Evolutionary conservation across 1,284 basidiomycete genomes (phyloP), one percentile per base, ranked within the genome.

Genomic region (Ceratobasidium sp.): DNA sequence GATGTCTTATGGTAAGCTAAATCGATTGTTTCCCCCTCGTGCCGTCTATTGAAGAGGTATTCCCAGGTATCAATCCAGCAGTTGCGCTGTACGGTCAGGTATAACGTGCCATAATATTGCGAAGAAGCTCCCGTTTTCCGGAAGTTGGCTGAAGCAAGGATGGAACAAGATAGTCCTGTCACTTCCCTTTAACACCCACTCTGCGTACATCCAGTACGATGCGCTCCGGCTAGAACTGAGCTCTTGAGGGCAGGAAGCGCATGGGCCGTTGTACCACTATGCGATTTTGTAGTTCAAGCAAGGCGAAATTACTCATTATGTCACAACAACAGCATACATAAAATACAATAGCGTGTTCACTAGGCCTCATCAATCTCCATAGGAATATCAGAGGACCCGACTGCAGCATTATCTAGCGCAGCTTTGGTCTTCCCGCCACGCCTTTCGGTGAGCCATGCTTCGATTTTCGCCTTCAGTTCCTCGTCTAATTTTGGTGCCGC

Each of bases 401-500:
- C 54, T 9, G 54, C 43, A 31, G 54, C 66, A 22, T 59, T 58
- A 11, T 71, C 66, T n/a, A 71, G 41, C 2, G 66, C 66, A 11
- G 53, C 66, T 41, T 71, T 71, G 22, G 54, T 56, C 49, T 48
- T 71, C 16, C 66, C 66, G 7, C 54, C 66, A 8, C 66, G 66
- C 71, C 88, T 83, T 76, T 88, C 88, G 0, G 81, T 79, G 31
- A 90, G 79, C 81, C 90, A 92, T 0, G 84, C 85, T 37, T 89
- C 88, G 78, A 92, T 91, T 78, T 84, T 85, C 16, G 84, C 85
- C 80, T 90, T 91, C 71, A 92, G 81, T 74, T 90, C 89, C 1
- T 80, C 74, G 80, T 91, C 89, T 89, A 74, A 7, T 43, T 41
- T 4, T 22, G 27, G 39, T 72, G 51, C 19, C 24, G 48, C 11